Base-by-base conservation (phyloP, 1,139 yeast species). In the Arxiozyma slooffiae region DNA sequence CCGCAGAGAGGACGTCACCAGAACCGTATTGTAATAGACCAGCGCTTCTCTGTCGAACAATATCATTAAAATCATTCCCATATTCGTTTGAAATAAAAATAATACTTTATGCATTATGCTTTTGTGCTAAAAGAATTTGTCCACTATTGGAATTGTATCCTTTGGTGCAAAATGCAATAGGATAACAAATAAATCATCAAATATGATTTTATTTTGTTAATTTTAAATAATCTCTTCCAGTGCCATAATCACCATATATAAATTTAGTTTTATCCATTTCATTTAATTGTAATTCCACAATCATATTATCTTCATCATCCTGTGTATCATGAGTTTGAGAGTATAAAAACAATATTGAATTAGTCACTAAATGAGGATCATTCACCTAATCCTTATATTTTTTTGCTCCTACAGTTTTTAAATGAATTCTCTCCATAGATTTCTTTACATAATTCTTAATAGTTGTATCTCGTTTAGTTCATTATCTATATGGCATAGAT, bases 401-500 rank as follows among this genome's bases (percentile, higher is more conserved):
- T 37, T 75, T 69, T 48, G 78, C 74, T 39, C 77, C 79, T 8
- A 78, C 73, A n/a, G 71, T 55, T 41, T 71, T 69, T 46, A 86
- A 61, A 2, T 86, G 85, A 57, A 79, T 79, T 51, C 78, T 76
- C 23, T 67, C 63, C 68, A 86, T 79, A 52, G 77, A 76, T 16
- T 75, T 73, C 55, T 78, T 74, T 22, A 90, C 73, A 64, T 83
- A 88, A 53, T 76, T 73, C 1, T 88, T 82, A 38, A 88, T 68
- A 0, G 88, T 75, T 53, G 80, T 67, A 63, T 89, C 97, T 18
- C 96, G 97, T 20, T 79, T 78, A 2, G 97, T 82, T 1, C 97
- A 97, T 0, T 96, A 81, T 55, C 82, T 68, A 64, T 89, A 97
- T 1, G 96, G 89, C 80, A 89, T 79, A 1, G 88, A 79, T 80